Percentiles rank a stretch among this genome's conserved stretches.
phyloP scores from a whole-genome alignment of 1,284 basidiomycete species.

The Rhodotorula mucilaginosa region DNA sequence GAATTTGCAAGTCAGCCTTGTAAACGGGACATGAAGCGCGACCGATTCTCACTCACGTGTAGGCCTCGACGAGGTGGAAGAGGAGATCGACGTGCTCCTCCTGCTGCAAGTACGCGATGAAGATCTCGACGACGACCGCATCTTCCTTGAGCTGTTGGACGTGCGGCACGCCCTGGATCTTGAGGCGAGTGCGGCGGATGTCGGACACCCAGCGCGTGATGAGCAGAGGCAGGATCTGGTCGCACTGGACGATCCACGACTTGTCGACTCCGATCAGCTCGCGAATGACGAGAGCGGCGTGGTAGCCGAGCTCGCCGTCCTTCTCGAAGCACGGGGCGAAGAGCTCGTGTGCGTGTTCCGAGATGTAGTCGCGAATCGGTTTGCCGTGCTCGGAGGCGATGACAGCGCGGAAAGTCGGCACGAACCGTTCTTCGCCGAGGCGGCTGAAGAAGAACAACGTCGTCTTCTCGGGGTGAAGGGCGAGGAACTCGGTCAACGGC shows the following conservation, averaged over 20 bases:
- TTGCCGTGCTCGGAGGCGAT: slow-evolving; percentile 73
- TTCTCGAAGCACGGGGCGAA: slow-evolving; percentile 51
- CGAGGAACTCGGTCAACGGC: too few species aligned
- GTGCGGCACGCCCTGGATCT: slow-evolving; percentile 54
- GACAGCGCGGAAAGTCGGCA: too few species aligned
- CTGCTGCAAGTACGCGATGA: slow-evolving; percentile 59
- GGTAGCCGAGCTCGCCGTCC: slow-evolving; percentile 34
- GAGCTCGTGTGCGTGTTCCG: slow-evolving; percentile 62
- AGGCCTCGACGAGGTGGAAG: slow-evolving; percentile 82
- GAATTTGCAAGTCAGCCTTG: neutral
- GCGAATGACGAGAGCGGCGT: slow-evolving; percentile 57
- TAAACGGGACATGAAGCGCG: neutral
- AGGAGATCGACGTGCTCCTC: slow-evolving; percentile 76
- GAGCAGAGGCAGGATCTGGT: slow-evolving; percentile 46
- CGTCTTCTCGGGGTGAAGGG: too few species aligned
- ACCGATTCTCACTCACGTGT: slow-evolving; percentile 53
- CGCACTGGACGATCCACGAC: slow-evolving; percentile 61
- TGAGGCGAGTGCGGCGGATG: slow-evolving; percentile 39
- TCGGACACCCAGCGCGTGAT: slow-evolving; percentile 49
- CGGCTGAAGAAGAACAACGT: too few species aligned
- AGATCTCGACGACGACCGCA: slow-evolving; percentile 68
- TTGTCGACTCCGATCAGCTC: slow-evolving; percentile 70
- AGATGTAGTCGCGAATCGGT: slow-evolving; percentile 70
- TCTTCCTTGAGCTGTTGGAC: slow-evolving; percentile 59
- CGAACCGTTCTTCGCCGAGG: too few species aligned